These are phyloP conservation scores for Cinnamomum micranthum DNA, from an alignment of 164 flowering plant genomes.

Conservation along the genomic window DNA sequence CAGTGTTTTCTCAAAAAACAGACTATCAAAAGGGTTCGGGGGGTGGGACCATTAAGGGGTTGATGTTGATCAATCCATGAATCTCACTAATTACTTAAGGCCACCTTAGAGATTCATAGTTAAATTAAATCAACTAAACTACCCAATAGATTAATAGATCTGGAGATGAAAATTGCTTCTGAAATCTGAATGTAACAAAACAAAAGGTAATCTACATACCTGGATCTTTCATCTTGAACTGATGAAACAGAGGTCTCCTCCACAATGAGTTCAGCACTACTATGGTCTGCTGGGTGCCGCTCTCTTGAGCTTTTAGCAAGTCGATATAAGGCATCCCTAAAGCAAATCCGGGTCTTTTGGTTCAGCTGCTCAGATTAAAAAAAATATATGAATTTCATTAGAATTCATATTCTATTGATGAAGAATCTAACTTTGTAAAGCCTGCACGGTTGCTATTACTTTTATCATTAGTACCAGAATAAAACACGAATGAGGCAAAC, in stretches of 20 bases:
- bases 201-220: not conserved
- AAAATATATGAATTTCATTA: not conserved
- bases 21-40: no score
- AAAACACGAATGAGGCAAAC: not conserved
- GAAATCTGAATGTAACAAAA: not conserved
- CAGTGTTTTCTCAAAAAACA: no score
- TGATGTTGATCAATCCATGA: no score
- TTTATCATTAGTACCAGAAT: not conserved
- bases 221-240: not conserved
- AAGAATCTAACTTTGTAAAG: not conserved
- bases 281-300: constrained; percentile 3
- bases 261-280: constrained; percentile 3
- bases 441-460: not conserved
- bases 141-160: not conserved
- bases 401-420: not conserved
- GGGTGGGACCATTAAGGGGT: no score
- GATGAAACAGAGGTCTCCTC: not conserved
- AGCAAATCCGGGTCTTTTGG: constrained; percentile 42
- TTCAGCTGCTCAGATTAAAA: constrained; percentile 30
- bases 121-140: no score
- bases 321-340: constrained; percentile 65
- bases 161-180: not conserved
- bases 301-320: constrained; percentile 40
- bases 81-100: no score
- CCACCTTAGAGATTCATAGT: no score